Evolutionary conservation across 225 moss, liverwort and hornwort genomes (phyloP), one percentile per base, ranked within the genome.

Genomic region (Lunularia cruciata): DNA sequence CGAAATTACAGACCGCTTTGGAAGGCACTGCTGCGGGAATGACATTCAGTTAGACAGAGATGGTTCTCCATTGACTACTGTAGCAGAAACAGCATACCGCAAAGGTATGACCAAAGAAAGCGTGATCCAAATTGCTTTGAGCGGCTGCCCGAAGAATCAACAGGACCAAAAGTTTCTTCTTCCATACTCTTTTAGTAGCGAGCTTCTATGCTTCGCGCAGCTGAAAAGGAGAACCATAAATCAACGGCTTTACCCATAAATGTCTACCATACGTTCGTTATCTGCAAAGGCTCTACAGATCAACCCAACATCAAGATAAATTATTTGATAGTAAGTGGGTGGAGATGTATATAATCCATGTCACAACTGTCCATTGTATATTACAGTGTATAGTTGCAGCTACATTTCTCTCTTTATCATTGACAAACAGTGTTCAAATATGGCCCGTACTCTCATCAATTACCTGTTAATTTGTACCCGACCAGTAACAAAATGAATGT

Each of bases 1-100:
- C 61, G 19, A 72, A 76, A 40, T 68, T 80, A 25, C 75, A 76
- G 58, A 36, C 69, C 4, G 80, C 76, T 57, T 51, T 80, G 51
- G 76, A 76, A 72, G 56, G 68, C 27, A 68, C 71, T 11, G 62
- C 63, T 40, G 57, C 69, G 31, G 63, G 69, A 23, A 37, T 27
- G 16, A 28, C 39, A 7, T 12, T 15, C 39, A 69, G 67, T 22
- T 36, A 67, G 13, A 26, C 45, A 45, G 4, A 3, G 32, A 57
- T 14, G 57, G 13, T 13, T 57, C 27, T 57, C 31, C 37, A 9
- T 60, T 22, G 59, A 31, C 20, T 20, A 36, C 20, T 6, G 18
- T 8, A 37, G 59, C 20, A 60, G 56, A 60, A 37, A n/a, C 35
- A 60, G 59, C 36, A 35, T 58, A 60, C 20, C 35, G 59, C 31